Conservation (phyloP, 305 asterid genomes). For the Caryopteris hybrid region DNA sequence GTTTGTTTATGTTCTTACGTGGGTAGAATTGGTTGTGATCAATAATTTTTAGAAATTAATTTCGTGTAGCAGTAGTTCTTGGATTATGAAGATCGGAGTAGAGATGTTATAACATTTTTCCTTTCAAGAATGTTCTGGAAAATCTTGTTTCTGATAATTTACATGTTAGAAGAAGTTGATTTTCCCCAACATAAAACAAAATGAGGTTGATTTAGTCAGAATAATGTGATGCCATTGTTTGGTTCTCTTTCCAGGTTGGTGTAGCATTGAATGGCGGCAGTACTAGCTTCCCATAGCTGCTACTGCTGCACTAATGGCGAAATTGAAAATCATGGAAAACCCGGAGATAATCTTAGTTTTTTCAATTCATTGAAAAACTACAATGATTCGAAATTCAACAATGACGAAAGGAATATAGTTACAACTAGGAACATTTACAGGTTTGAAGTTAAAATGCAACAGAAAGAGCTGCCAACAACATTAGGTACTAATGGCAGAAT, state of each 20-base stretch:
- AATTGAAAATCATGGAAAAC: slow-evolving; percentile 26
- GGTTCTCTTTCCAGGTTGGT: slow-evolving; percentile 26
- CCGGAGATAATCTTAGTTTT: slow-evolving; percentile 29
- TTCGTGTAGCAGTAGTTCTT: neutral
- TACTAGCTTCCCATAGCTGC: slow-evolving; percentile 58
- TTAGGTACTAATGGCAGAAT: slow-evolving; percentile 46
- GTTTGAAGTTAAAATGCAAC: slow-evolving; percentile 42
- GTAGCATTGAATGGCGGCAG: slow-evolving; percentile 44
- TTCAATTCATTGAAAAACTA: slow-evolving; percentile 24
- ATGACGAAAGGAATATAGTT: slow-evolving; percentile 10
- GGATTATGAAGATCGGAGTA: neutral
- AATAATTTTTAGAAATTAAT: neutral
- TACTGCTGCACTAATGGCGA: slow-evolving; percentile 37
- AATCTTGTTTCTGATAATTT: neutral
- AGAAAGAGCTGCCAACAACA: slow-evolving; percentile 39
- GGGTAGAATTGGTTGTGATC: neutral
- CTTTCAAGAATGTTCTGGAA: neutral
- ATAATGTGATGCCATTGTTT: neutral
- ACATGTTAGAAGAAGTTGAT: neutral
- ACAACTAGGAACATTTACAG: slow-evolving; percentile 18
- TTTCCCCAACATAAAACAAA: neutral
- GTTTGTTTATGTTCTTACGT: neutral
- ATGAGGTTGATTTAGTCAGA: neutral
- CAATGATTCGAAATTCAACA: slow-evolving; percentile 17
- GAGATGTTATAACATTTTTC: neutral